These are phyloP conservation scores for Pleurotus tuoliensis DNA, from an alignment of 768 basidiomycete genomes.

Conservation along the genomic window DNA sequence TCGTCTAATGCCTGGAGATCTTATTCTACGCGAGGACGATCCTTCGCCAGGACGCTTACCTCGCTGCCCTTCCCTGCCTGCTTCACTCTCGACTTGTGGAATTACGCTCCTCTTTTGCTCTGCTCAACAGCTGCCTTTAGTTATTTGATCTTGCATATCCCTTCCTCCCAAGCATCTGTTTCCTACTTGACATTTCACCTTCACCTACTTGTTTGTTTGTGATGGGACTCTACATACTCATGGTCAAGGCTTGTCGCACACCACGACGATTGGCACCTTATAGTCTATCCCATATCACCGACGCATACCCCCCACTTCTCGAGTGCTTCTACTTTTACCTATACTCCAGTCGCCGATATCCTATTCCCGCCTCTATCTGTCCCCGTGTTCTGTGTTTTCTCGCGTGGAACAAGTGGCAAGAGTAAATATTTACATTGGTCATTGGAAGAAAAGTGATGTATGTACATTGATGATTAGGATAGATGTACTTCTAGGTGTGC, in stretches of 20 bases:
- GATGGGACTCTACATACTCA: not conserved
- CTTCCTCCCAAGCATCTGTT: not conserved
- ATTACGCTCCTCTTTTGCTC: not conserved
- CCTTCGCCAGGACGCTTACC: conserved; percentile 11
- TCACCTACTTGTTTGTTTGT: not conserved
- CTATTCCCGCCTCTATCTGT: too few relatives aligned
- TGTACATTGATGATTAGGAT: conserved; percentile 3
- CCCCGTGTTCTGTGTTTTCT: not conserved
- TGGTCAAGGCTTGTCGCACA: too few relatives aligned
- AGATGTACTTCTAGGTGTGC: conserved; percentile 9
- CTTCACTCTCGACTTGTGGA: not conserved
- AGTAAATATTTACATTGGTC: not conserved
- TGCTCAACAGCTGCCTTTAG: conserved; percentile 1
- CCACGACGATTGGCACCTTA: too few relatives aligned
- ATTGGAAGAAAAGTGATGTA: conserved; percentile 7
- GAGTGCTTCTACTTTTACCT: too few relatives aligned
- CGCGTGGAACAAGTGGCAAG: not conserved
- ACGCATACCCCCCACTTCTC: too few relatives aligned
- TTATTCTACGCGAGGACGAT: not conserved
- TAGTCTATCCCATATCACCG: too few relatives aligned
- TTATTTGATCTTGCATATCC: conserved; percentile 2
- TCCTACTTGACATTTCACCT: not conserved
- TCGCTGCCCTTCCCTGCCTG: conserved; percentile 4
- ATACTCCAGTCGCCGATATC: too few relatives aligned
- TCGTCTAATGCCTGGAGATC: not conserved